Percentiles rank a stretch among this genome's conserved stretches.
Conservation (phyloP, 441 rosid species). For the Aquilaria agallochum region DNA sequence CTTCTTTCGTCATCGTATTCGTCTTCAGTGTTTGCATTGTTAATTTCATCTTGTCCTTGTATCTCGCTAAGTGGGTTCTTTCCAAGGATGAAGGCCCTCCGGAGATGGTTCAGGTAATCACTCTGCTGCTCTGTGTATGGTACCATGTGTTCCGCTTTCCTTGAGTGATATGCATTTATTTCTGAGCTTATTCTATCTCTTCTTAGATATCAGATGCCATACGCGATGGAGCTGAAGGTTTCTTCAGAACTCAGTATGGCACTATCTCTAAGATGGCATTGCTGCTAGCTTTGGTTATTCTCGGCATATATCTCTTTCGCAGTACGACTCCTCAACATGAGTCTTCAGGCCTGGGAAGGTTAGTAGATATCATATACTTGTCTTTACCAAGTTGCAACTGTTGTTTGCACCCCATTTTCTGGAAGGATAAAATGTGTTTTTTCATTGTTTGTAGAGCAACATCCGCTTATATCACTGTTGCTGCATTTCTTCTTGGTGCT, state of each 20-base stretch:
- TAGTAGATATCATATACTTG: conserved; percentile 18
- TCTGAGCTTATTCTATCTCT: conserved; percentile 29
- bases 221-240: conserved; percentile 99
- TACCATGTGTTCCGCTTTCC: not conserved
- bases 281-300: conserved; percentile 79
- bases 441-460: conserved; percentile 53
- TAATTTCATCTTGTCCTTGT: conserved; percentile 74
- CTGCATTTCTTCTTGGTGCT: conserved; percentile 94
- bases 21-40: conserved; percentile 81
- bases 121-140: not conserved
- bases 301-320: conserved; percentile 84
- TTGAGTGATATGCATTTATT: not conserved
- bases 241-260: conserved; percentile 95
- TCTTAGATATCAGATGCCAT: conserved; percentile 97
- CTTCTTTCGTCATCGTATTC: conserved; percentile 92
- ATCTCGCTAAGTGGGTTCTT: conserved; percentile 95
- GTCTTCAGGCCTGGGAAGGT: conserved; percentile 97
- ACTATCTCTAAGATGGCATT: conserved; percentile 97
- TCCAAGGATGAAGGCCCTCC: conserved; percentile 99
- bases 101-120: conserved; percentile 86
- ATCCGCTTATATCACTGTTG: conserved; percentile 90
- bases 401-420: not conserved
- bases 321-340: conserved; percentile 88
- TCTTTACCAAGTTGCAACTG: not conserved
- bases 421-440: conserved; percentile 13